Percentiles rank a stretch among this genome's conserved stretches.
Evolutionary conservation across 768 basidiomycete genomes (phyloP).

Genomic region (Hortiboletus flavorubellus): DNA sequence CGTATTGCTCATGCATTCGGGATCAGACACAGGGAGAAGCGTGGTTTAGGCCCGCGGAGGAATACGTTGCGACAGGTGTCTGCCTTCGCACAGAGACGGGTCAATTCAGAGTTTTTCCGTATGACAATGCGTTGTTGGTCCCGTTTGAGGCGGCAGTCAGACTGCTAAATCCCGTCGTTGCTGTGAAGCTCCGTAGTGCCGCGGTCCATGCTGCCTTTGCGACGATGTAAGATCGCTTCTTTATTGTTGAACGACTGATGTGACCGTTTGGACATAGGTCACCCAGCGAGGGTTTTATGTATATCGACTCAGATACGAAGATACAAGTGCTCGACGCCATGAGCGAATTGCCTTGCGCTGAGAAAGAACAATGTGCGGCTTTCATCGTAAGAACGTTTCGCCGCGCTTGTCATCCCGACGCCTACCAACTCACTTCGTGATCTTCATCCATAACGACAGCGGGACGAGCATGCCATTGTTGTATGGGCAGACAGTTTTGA

Average conservation of each 20-base stretch:
- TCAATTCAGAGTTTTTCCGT: conserved; percentile 78
- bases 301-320: conserved; percentile 74
- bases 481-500: conserved; percentile 86
- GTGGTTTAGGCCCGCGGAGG: conserved; percentile 83
- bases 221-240: conserved; percentile 47
- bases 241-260: neutral
- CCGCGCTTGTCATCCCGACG: neutral
- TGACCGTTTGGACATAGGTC: conserved; percentile 34
- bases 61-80: conserved; percentile 73
- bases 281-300: conserved; percentile 54
- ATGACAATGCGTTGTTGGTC: conserved; percentile 68
- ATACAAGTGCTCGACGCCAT: conserved; percentile 83
- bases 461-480: conserved; percentile 77
- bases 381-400: conserved; percentile 59
- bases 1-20: conserved; percentile 11
- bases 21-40: conserved; percentile 73
- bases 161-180: conserved; percentile 75
- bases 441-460: conserved; percentile 37
- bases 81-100: conserved; percentile 67
- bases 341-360: conserved; percentile 63
- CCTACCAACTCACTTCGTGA: neutral
- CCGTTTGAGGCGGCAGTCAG: conserved; percentile 79
- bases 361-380: conserved; percentile 89
- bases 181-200: conserved; percentile 75
- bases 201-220: conserved; percentile 77